These are phyloP conservation scores for Coemansia erecta DNA, from an alignment of 192 early-diverging fungal species.

Conservation along the genomic window DNA sequence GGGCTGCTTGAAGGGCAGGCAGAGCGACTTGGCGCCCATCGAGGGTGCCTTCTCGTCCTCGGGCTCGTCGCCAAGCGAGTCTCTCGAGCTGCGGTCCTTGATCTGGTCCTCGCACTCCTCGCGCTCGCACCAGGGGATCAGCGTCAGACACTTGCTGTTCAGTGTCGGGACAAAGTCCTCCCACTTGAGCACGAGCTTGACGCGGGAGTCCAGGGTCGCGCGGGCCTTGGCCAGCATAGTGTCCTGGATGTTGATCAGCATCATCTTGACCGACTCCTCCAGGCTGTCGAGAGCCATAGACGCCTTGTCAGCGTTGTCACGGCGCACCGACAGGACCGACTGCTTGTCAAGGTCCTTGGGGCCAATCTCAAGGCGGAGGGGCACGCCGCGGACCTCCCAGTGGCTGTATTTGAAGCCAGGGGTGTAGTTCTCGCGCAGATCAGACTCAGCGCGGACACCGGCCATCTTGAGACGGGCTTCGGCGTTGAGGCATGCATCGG, in stretches of 20 bases:
- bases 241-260: constrained; percentile 77
- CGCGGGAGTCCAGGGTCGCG: constrained; percentile 66
- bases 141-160: constrained; percentile 79
- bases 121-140: constrained; percentile 97
- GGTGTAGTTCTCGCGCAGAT: constrained; percentile 80
- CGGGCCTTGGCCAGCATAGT: constrained; percentile 91
- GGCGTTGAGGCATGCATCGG: constrained; percentile 70
- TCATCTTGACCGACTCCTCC: constrained; percentile 55
- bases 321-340: constrained; percentile 74
- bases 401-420: constrained; percentile 99
- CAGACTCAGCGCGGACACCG: constrained; percentile 78
- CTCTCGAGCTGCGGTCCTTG: constrained; percentile 86
- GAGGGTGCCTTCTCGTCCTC: constrained; percentile 96
- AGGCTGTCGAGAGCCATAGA: constrained; percentile 65
- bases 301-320: constrained; percentile 69
- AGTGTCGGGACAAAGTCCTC: constrained; percentile 91
- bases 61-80: constrained; percentile 62
- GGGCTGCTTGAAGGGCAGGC: constrained; percentile 95
- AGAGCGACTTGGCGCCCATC: constrained; percentile 99
- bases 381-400: constrained; percentile 98
- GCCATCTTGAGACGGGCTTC: constrained; percentile 63
- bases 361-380: constrained; percentile 94
- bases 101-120: constrained; percentile 91
- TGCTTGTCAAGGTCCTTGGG: constrained; percentile 89
- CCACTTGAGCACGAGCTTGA: constrained; percentile 82